phyloP scores from a whole-genome alignment of 148 eudicot genomes.

The Persicaria tinctoria region DNA sequence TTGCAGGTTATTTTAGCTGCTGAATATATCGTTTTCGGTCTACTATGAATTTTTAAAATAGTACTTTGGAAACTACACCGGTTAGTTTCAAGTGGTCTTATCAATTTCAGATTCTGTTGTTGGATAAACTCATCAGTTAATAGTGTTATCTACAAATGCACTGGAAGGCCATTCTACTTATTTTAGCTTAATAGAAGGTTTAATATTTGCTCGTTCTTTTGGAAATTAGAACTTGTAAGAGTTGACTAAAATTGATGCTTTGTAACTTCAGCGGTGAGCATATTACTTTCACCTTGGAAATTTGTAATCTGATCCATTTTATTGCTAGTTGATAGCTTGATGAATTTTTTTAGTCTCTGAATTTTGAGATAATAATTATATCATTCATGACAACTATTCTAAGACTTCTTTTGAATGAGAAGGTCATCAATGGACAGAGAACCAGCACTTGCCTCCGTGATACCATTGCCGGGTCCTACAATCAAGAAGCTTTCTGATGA shows the following conservation, averaged over 20 bases:
- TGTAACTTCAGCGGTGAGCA: neutral
- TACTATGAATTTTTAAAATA: neutral
- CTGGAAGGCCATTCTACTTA: neutral
- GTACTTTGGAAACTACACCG: neutral
- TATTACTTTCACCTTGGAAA: neutral
- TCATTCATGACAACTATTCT: neutral
- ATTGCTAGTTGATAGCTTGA: neutral
- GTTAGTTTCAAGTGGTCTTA: neutral
- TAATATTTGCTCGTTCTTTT: neutral
- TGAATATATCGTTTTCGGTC: neutral
- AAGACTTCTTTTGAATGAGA: neutral
- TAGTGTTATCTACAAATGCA: neutral
- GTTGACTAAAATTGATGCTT: neutral
- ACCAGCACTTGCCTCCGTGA: conserved; percentile 15
- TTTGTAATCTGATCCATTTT: neutral
- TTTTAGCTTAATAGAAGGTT: neutral
- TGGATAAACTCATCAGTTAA: neutral
- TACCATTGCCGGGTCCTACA: conserved; percentile 22
- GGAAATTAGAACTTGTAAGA: neutral
- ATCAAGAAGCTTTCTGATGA: conserved; percentile 72
- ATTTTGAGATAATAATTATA: neutral
- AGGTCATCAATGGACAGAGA: neutral
- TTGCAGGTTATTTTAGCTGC: no score
- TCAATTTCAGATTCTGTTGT: neutral
- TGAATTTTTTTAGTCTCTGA: neutral